These are phyloP conservation scores for Stachybotrys echinatus DNA, from an alignment of 2,329 filamentous ascomycete genomes.

Conservation along the genomic window DNA sequence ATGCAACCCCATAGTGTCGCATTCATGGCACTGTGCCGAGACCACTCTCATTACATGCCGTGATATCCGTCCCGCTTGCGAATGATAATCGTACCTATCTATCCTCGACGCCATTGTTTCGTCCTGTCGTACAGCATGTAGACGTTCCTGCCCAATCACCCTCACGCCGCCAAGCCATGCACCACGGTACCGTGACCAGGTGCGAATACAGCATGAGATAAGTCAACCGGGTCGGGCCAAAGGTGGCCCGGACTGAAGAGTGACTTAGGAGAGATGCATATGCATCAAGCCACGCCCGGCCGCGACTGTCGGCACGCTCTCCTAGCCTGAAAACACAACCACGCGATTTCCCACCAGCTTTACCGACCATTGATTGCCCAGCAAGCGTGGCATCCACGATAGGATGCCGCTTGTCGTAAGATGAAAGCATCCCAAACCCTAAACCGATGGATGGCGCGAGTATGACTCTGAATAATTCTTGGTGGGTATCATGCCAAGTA, in stretches of 20 bases:
- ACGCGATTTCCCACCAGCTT: too few species aligned
- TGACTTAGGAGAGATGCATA: too few species aligned
- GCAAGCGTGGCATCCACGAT: neutral
- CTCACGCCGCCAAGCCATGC: neutral
- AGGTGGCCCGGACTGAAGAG: too few species aligned
- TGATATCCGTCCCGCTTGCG: neutral
- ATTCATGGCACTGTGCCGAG: neutral
- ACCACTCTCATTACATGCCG: neutral
- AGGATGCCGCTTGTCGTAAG: neutral
- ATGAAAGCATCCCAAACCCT: too few species aligned
- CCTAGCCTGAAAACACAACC: too few species aligned
- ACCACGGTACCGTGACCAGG: neutral
- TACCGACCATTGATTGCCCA: too few species aligned
- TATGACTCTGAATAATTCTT: neutral
- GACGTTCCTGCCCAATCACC: neutral
- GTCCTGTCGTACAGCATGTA: neutral
- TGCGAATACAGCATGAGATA: neutral
- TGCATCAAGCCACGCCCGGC: too few species aligned
- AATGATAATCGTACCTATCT: neutral
- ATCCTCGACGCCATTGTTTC: neutral
- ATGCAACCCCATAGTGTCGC: too few species aligned
- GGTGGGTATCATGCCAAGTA: conserved; percentile 69
- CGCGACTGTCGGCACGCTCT: too few species aligned
- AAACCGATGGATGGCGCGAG: neutral
- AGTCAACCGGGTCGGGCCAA: neutral